Evolutionary conservation across 306 rosid species (phyloP).

Genomic region (Luffa aegyptiaca): DNA sequence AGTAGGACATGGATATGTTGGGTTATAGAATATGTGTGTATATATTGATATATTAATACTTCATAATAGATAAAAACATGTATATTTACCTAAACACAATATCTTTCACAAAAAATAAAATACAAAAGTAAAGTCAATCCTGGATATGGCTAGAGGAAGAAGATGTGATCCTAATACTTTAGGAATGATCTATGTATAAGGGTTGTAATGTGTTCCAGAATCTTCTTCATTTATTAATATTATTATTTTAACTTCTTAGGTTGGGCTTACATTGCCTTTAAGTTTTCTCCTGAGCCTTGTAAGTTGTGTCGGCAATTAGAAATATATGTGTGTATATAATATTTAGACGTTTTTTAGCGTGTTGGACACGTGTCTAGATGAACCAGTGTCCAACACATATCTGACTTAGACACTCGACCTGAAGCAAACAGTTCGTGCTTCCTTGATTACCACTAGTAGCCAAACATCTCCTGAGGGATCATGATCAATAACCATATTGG

Average conservation of each 20-base stretch:
- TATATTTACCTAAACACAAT: neutral
- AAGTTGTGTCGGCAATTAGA: neutral
- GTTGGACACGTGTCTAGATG: neutral
- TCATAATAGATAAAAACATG: neutral
- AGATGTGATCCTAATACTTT: neutral
- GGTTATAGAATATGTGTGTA: neutral
- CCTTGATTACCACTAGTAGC: neutral
- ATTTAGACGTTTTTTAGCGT: neutral
- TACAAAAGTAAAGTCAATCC: neutral
- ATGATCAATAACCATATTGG: neutral
- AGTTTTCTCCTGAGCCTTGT: neutral
- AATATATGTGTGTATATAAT: no score
- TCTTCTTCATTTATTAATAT: no score
- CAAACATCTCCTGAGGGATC: neutral
- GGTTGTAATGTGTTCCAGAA: neutral
- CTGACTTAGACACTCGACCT: neutral
- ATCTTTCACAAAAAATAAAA: neutral
- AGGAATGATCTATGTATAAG: neutral
- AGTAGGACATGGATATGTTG: neutral
- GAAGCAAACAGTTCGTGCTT: neutral
- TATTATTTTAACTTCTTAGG: neutral
- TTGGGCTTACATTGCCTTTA: neutral
- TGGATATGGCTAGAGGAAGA: neutral
- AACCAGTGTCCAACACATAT: neutral
- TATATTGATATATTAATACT: neutral